Evolutionary conservation across 768 basidiomycete genomes (phyloP), one percentile per base, ranked within the genome.

Genomic region (Podaxis sp.): DNA sequence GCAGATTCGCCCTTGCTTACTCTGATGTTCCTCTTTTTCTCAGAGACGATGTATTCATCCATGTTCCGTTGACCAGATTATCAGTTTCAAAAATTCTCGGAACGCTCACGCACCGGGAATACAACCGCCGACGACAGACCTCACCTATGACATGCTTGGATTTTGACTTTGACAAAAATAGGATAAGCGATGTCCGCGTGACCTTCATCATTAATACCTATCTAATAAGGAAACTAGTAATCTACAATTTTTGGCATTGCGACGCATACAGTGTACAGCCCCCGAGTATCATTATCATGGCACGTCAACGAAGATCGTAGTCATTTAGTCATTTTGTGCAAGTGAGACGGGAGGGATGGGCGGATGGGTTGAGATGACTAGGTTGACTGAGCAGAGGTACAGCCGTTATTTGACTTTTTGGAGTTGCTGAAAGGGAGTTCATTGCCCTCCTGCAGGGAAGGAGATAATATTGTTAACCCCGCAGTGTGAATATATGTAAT

Each of bases 351-450:
- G 24, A 24, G n/a, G 33, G 37, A 3, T 22, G 54, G 46, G 25
- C 12, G 15, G 11, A 36, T 33, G 46, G 46, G n/a, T 36, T 58
- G 57, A 58, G 57, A 50, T 58, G 57, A 58, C 57, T 58, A 11
- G 57, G 25, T 7, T 58, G 57, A 49, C 57, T 49, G 41, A 57
- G 13, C 25, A n/a, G 47, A 58, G 57, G n/a, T 58, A 36, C 5
- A 58, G 36, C 46, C 36, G 27, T 50, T 50, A 24, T 24, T 50
- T 50, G 49, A 27, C 49, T 27, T 50, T 50, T 50, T 11, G 22
- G 25, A 43, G 41, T 17, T 43, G 41, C 13, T 13, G 41, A 5
- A 27, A 25, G 22, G 12, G 47, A 12, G 9, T n/a, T 11, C 19
- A n/a, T 11, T 19, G 25, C 19, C 12, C 13, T 33, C 8, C 9